phyloP scores from a whole-genome alignment of 768 basidiomycete genomes.

The Coprinopsis cinerea region DNA sequence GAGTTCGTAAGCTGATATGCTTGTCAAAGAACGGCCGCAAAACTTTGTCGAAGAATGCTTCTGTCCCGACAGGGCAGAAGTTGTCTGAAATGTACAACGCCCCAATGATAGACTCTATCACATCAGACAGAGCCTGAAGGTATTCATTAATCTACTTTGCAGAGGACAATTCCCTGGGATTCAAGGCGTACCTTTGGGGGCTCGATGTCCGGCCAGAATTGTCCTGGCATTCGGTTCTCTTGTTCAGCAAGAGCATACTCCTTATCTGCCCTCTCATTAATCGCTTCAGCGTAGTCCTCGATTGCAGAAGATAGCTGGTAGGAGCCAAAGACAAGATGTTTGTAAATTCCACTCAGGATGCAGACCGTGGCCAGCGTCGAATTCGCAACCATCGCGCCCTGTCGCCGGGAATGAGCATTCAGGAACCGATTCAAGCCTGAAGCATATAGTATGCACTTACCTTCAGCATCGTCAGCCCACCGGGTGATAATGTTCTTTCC shows the following conservation, averaged over 20 bases:
- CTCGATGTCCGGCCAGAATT: conserved; percentile 75
- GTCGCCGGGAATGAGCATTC: conserved; percentile 13
- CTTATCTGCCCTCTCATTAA: conserved; percentile 39
- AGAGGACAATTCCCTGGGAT: conserved; percentile 8
- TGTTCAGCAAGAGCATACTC: conserved; percentile 42
- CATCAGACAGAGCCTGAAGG: conserved; percentile 64
- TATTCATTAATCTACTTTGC: background rate
- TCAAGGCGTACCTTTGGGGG: conserved; percentile 59
- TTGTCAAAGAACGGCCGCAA: conserved; percentile 76
- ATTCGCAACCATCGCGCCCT: conserved; percentile 88
- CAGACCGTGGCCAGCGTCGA: conserved; percentile 71
- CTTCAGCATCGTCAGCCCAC: conserved; percentile 76
- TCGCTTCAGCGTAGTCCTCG: conserved; percentile 41
- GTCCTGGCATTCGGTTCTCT: conserved; percentile 51
- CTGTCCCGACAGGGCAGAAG: conserved; percentile 54
- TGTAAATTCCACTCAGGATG: conserved; percentile 59
- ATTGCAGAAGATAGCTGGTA: conserved; percentile 45
- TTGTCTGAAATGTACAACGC: conserved; percentile 75
- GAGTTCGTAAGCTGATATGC: conserved; percentile 65
- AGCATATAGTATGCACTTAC: conserved; percentile 26
- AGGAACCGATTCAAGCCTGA: conserved; percentile 2
- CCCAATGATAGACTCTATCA: conserved; percentile 75
- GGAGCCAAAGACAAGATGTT: conserved; percentile 55
- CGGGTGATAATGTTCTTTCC: conserved; percentile 61
- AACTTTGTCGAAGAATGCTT: conserved; percentile 59